Conservation (phyloP, 768 basidiomycete species). For the Rhodotorula toruloides region DNA sequence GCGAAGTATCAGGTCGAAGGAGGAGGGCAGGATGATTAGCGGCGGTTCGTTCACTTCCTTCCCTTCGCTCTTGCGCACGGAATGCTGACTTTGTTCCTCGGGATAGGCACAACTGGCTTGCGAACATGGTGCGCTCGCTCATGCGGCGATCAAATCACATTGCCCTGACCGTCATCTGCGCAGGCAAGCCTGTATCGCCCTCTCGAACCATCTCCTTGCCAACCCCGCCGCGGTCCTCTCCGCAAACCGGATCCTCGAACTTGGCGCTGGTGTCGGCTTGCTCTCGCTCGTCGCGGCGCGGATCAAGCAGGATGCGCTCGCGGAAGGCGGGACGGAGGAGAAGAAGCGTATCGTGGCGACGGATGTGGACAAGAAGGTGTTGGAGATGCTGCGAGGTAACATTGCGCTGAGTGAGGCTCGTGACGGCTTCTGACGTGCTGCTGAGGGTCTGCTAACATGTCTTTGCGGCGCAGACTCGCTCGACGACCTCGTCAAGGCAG, state of each 20-base stretch:
- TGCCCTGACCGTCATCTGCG: background rate
- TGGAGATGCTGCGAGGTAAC: constrained; percentile 17
- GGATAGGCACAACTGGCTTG: constrained; percentile 22
- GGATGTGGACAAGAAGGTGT: constrained; percentile 29
- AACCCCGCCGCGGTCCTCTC: background rate
- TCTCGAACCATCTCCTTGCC: constrained; percentile 34
- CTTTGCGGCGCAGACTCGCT: constrained; percentile 16
- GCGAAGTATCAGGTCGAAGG: constrained; percentile 12
- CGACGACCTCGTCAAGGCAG: background rate
- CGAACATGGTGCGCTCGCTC: constrained; percentile 23
- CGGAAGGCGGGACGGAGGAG: background rate
- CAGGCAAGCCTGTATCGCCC: constrained; percentile 38
- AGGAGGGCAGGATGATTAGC: constrained; percentile 33
- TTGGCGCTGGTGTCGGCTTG: constrained; percentile 31
- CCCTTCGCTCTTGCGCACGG: too few species aligned
- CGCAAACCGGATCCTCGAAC: constrained; percentile 12
- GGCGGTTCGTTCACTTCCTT: constrained; percentile 10
- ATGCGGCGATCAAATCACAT: too few species aligned
- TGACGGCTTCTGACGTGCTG: too few species aligned
- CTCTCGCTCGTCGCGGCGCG: constrained; percentile 23
- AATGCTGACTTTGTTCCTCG: background rate
- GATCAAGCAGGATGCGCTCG: background rate
- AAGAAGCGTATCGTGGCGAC: constrained; percentile 12
- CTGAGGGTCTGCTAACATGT: too few species aligned
- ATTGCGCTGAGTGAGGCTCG: constrained; percentile 27